phyloP scores from a whole-genome alignment of 768 basidiomycete species.

The Auricularia cornea region DNA sequence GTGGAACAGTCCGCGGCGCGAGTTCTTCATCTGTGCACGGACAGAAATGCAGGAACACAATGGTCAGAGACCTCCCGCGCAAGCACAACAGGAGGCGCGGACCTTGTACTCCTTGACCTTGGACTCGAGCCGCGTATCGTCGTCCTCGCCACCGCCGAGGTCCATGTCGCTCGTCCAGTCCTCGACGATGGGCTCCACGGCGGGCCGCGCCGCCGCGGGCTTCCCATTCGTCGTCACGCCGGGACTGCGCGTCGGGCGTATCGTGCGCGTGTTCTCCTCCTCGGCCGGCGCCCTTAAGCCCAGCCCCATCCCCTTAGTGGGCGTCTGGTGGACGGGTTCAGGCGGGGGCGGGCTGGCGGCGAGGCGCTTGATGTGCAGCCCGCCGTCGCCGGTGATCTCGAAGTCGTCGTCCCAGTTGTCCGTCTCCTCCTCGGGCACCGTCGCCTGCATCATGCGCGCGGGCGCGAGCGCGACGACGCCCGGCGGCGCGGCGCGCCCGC shows the following conservation, averaged over 20 bases:
- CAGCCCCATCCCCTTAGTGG: too few relatives aligned
- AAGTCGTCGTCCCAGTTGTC: constrained; percentile 99
- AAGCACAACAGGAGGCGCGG: constrained; percentile 10
- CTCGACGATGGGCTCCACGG: constrained; percentile 66
- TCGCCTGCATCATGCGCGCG: constrained; percentile 40
- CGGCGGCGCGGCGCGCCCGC: background rate
- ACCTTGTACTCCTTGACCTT: constrained; percentile 86
- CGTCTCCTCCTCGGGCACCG: constrained; percentile 77
- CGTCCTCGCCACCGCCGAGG: constrained; percentile 43
- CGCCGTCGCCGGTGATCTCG: constrained; percentile 29
- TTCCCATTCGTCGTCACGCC: background rate
- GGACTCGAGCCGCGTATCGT: constrained; percentile 47
- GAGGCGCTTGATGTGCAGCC: background rate
- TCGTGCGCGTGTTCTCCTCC: constrained; percentile 76
- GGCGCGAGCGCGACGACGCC: constrained; percentile 3
- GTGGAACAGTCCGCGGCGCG: constrained; percentile 73
- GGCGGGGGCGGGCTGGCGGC: background rate
- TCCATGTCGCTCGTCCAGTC: constrained; percentile 40
- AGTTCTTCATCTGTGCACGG: constrained; percentile 52
- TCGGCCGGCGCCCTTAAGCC: background rate
- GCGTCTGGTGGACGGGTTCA: background rate
- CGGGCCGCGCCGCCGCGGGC: constrained; percentile 47
- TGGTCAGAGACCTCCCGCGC: too few relatives aligned
- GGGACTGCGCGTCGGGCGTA: constrained; percentile 68
- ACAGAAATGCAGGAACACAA: background rate